Conservation (phyloP, 2,329 filamentous ascomycete species). For the Chaetothyriales sp. region DNA sequence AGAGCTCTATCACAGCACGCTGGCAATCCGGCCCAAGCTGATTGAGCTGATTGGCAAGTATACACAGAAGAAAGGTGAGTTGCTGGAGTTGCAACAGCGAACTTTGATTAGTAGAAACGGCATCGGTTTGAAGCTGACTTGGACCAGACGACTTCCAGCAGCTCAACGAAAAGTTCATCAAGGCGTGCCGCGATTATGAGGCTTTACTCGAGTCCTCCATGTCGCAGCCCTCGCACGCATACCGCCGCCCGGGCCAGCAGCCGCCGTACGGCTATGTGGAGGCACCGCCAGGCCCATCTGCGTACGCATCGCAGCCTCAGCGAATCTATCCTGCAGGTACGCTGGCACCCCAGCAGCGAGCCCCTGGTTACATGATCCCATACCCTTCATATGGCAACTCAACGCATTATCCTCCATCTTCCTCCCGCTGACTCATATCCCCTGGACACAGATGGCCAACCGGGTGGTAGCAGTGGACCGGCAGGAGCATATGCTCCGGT, state of each 20-base stretch:
- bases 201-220: slow-evolving; percentile 90
- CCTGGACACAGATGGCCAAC: slow-evolving; percentile 20
- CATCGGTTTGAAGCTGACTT: slow-evolving; percentile 17
- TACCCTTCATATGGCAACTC: neutral
- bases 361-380: neutral
- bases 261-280: slow-evolving; percentile 27
- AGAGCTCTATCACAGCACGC: slow-evolving; percentile 72
- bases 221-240: slow-evolving; percentile 67
- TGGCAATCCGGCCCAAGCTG: slow-evolving; percentile 87
- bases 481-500: slow-evolving; percentile 12
- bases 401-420: neutral
- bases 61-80: slow-evolving; percentile 91
- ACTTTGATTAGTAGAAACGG: neutral
- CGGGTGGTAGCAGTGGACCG: slow-evolving; percentile 1
- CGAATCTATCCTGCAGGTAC: slow-evolving; percentile 54
- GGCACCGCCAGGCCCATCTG: slow-evolving; percentile 18
- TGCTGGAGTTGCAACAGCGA: too few species aligned
- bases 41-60: slow-evolving; percentile 98
- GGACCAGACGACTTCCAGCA: slow-evolving; percentile 84
- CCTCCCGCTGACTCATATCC: slow-evolving; percentile 1
- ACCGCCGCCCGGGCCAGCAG: slow-evolving; percentile 17
- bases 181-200: slow-evolving; percentile 91
- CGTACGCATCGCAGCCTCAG: slow-evolving; percentile 30
- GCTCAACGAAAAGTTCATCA: slow-evolving; percentile 98
- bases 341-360: neutral